These are phyloP conservation scores for Piper betle DNA, from an alignment of 164 flowering plant genomes.

Conservation along the genomic window DNA sequence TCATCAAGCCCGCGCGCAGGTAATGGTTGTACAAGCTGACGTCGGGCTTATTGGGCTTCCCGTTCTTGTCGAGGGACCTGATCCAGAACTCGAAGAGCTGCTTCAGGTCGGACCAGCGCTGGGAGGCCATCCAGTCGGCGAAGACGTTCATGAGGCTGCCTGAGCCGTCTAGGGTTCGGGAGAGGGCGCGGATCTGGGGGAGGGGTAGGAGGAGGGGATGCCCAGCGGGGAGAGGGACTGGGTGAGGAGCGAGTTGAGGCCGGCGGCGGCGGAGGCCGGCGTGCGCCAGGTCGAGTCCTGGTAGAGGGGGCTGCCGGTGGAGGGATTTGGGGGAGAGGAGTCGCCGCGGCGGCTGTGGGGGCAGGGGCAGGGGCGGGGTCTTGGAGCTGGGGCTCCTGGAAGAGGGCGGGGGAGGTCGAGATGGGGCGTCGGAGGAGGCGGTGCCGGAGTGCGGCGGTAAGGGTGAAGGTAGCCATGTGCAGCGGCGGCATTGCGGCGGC, in stretches of 20 bases:
- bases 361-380: slow-evolving; percentile 17
- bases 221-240: slow-evolving; percentile 35
- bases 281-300: slow-evolving; percentile 52
- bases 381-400: slow-evolving; percentile 57
- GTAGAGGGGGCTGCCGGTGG: slow-evolving; percentile 71
- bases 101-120: slow-evolving; percentile 68
- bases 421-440: slow-evolving; percentile 20
- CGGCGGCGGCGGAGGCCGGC: slow-evolving; percentile 15
- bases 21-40: slow-evolving; percentile 65
- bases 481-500: not conserved
- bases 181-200: slow-evolving; percentile 20
- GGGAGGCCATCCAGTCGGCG: slow-evolving; percentile 66
- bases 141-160: slow-evolving; percentile 43
- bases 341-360: not conserved
- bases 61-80: slow-evolving; percentile 46
- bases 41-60: slow-evolving; percentile 78
- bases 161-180: slow-evolving; percentile 35
- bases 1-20: slow-evolving; percentile 65
- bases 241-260: slow-evolving; percentile 4
- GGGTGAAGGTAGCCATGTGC: not conserved
- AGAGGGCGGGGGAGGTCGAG: slow-evolving; percentile 47
- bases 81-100: slow-evolving; percentile 70
- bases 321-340: slow-evolving; percentile 82
- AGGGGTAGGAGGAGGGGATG: slow-evolving; percentile 5
- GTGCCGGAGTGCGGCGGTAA: not conserved